Evolutionary conservation across 2,329 filamentous ascomycete species (phyloP), one percentile per base, ranked within the genome.

Genomic region (Drechmeria coniospora): DNA sequence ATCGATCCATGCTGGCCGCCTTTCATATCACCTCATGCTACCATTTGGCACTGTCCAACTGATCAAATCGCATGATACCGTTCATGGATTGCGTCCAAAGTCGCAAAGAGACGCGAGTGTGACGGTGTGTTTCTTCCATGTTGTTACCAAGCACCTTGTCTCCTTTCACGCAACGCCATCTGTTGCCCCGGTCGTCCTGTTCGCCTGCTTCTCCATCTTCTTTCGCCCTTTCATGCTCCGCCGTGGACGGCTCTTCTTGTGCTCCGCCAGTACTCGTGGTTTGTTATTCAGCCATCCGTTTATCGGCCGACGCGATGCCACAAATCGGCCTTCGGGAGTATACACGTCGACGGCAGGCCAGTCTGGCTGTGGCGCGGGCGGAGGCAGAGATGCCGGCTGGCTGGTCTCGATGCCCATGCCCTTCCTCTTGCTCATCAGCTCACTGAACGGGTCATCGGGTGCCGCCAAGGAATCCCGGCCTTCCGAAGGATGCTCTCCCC

Each of bases 311-410:
- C 82, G 62, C 8, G 59, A 55, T 1, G 65, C 76, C 17, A 95
- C 61, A 40, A 79, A 90, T 41, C 72, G 74, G n/a, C 90, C 90
- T 32, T 83, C 66, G 0, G 90, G 90, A 16, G 69, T 79, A 44
- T 79, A 94, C 1, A 95, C 72, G 39, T 95, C 86, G 6, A 98
- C 67, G 8, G 74, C 61, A 0, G 83, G 83, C 59, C 72, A 74
- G 14, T 56, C 51, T 1, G 50, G 48, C 39, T 60, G 50, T 6
- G 35, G 26, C 20, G 21, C 11, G 11, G 23, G 15, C 6, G 11
- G 14, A 8, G 4, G 18, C 11, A 14, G 27, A 23, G 21, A 27
- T 23, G 25, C 22, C 10, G 33, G 25, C 9, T n/a, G 20, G 20
- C 5, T 11, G 5, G 20, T 15, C 15, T 31, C 28, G 6, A 5